Evolutionary conservation across 345 rosid species (phyloP).

Genomic region (Viola odorata): DNA sequence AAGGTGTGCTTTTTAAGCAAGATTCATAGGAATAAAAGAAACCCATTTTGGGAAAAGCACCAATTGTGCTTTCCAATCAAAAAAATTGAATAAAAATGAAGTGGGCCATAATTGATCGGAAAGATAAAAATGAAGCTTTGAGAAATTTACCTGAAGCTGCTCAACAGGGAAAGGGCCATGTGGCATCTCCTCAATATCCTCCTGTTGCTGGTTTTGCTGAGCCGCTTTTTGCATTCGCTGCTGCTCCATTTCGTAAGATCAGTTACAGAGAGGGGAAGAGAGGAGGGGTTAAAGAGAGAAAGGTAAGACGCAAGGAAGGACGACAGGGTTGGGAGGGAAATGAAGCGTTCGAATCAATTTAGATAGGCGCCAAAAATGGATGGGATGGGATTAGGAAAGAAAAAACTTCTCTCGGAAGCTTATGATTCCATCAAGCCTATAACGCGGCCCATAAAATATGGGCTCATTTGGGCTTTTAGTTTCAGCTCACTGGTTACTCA

Average conservation of each 20-base stretch:
- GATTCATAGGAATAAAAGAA: background rate
- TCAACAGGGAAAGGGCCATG: constrained; percentile 57
- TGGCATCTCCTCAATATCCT: constrained; percentile 38
- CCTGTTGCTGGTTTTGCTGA: constrained; percentile 24
- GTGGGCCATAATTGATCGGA: background rate
- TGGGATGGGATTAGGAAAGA: background rate
- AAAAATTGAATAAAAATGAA: no score
- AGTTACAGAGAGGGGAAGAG: background rate
- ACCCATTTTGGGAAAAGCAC: background rate
- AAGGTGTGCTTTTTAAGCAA: background rate
- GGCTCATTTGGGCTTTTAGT: background rate
- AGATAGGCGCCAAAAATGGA: constrained; percentile 4
- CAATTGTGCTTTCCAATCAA: no score
- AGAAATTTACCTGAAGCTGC: constrained; percentile 45
- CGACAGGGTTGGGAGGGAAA: constrained; percentile 11
- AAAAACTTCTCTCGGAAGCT: background rate
- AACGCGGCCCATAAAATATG: background rate
- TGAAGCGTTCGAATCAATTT: constrained; percentile 1
- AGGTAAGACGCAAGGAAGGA: background rate
- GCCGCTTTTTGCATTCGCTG: constrained; percentile 30
- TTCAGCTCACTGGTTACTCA: no score
- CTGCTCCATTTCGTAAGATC: constrained; percentile 29
- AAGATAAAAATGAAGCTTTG: background rate
- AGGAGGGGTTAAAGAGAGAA: background rate
- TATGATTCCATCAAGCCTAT: no score